These are phyloP conservation scores for Mycosphaerella sp. DNA, from an alignment of 2,329 filamentous ascomycete genomes.

Conservation along the genomic window DNA sequence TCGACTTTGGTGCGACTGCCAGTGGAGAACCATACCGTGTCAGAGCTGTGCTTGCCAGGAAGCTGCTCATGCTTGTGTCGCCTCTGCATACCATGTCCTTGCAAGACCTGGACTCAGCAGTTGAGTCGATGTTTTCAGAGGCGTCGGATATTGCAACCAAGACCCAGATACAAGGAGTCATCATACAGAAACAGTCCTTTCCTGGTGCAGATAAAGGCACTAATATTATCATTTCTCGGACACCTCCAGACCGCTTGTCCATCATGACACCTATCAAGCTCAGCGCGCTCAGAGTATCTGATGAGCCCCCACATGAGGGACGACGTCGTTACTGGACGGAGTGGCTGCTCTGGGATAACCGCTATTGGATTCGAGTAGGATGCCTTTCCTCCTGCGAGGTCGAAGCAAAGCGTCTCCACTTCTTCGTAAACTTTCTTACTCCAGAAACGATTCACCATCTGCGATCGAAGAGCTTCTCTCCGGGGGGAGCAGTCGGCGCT, in stretches of 20 bases:
- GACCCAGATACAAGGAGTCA: neutral
- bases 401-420: neutral
- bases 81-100: conserved; percentile 42
- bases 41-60: conserved; percentile 43
- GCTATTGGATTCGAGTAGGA: conserved; percentile 50
- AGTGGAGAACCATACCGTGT: conserved; percentile 8
- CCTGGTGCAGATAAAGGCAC: neutral
- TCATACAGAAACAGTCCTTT: neutral
- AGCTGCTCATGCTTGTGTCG: conserved; percentile 45
- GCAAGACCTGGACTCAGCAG: conserved; percentile 38
- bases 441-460: neutral
- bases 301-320: neutral
- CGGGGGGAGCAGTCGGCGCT: neutral
- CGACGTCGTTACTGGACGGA: conserved; percentile 2
- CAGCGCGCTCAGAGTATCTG: neutral
- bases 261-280: neutral
- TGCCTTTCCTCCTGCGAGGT: neutral
- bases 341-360: conserved; percentile 49
- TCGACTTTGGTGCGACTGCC: neutral
- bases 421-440: conserved; percentile 2
- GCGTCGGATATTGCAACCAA: conserved; percentile 24
- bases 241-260: neutral
- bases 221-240: neutral
- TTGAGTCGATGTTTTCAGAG: conserved; percentile 34
- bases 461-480: neutral